Evolutionary conservation across 2,329 filamentous ascomycete genomes (phyloP), one percentile per base, ranked within the genome.

Genomic region (Xylariaceae sp.): DNA sequence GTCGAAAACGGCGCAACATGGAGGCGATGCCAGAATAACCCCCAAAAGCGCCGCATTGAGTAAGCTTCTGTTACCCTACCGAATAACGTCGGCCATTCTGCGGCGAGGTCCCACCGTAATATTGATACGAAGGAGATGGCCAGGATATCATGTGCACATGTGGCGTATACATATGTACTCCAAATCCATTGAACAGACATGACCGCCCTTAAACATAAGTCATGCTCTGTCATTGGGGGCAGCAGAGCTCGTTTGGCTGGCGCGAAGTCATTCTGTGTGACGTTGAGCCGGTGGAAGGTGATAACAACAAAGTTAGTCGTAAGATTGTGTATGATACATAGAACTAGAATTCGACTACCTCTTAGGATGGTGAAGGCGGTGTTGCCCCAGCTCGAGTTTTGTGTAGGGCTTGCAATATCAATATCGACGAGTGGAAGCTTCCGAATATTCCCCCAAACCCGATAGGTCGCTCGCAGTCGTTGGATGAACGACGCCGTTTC

Each of bases 11-110:
- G 18, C 3, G n/a, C 41, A 12, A 50, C 16, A 16, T 60, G 60
- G 29, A 57, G 46, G 12, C 51, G 48, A 18, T 65, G 62, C 66
- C 62, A 69, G 49, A 68, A 68, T 7, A 48, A 10, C 20, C 63
- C 57, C 65, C 61, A 69, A 44, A 69, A 67, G 6, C 61, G 61
- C 10, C 59, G 57, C 3, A 69, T 26, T 0, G 63, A 52, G 40
- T 59, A 58, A 2, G 59, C 63, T 19, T 65, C 46, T 26, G 20
- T 4, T 9, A 61, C 29, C 32, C 43, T 56, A 2, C 65, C 62
- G 26, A 64, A 67, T 3, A 67, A 37, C 5, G 52, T 46, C 1
- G 65, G 59, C 67, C 63, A 67, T 20, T 68, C 63, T 2, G 55
- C 43, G 1, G 58, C 57, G n/a, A 19, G 21, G 26, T 66, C 64